Evolutionary conservation across 139 green algal genomes (phyloP).

Genomic region (Chara braunii): DNA sequence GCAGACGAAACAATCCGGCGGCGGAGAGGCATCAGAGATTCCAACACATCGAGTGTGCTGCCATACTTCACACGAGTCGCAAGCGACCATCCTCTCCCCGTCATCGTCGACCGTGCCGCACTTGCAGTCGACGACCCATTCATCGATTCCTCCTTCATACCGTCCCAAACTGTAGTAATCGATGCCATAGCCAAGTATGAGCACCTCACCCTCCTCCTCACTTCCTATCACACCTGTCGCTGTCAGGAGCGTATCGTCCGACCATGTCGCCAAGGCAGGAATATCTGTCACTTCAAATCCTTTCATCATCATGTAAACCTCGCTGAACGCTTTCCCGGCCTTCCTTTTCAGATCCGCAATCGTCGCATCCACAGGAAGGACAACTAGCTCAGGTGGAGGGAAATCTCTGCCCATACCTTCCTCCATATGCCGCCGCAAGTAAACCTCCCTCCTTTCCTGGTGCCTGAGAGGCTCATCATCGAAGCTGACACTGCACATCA

Average conservation of each 20-base stretch:
- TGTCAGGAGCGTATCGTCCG: neutral
- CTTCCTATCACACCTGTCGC: neutral
- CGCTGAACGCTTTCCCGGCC: conserved; percentile 1
- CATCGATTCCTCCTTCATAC: conserved; percentile 55
- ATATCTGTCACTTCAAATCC: neutral
- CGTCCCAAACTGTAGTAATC: neutral
- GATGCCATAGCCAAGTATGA: too few species aligned
- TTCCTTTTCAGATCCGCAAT: conserved; percentile 12
- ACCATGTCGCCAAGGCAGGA: neutral
- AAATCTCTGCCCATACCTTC: neutral
- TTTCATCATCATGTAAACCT: neutral
- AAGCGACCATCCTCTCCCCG: conserved; percentile 86
- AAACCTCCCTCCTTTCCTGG: neutral
- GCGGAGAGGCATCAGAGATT: conserved; percentile 55
- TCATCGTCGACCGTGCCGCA: conserved; percentile 82
- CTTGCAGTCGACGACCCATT: conserved; percentile 74
- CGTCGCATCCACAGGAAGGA: conserved; percentile 28
- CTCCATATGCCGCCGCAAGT: neutral
- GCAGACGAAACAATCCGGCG: conserved; percentile 52
- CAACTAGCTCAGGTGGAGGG: conserved; percentile 32
- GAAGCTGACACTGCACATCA: too few species aligned
- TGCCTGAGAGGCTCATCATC: too few species aligned
- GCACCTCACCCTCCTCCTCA: neutral
- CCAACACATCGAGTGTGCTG: conserved; percentile 75
- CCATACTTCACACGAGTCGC: conserved; percentile 77